Evolutionary conservation across 305 asterid genomes (phyloP).

Genomic region (Fraxinus xanthoxyloides): DNA sequence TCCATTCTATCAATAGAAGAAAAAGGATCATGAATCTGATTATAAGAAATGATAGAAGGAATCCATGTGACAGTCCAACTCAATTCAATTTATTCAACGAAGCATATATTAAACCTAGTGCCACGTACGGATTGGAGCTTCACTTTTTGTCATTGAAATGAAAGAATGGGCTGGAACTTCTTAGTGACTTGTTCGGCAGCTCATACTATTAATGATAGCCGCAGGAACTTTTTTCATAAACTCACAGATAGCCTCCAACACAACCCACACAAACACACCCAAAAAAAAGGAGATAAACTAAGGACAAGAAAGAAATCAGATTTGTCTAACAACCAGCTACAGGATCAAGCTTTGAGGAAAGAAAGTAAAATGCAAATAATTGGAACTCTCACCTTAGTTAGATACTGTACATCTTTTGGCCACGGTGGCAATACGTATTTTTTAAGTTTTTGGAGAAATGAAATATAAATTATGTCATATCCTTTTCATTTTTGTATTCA

Average conservation of each 20-base stretch:
- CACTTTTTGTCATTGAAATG: neutral
- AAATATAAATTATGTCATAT: neutral
- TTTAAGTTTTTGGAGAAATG: neutral
- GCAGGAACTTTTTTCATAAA: neutral
- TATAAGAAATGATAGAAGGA: neutral
- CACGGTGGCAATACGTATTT: neutral
- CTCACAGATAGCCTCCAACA: neutral
- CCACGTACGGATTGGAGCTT: neutral
- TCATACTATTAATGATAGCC: neutral
- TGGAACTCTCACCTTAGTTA: neutral
- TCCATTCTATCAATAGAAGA: neutral
- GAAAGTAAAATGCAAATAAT: neutral
- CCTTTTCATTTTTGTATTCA: conserved; percentile 12
- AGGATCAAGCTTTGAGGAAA: neutral
- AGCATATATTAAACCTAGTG: neutral
- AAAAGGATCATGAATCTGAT: conserved; percentile 2
- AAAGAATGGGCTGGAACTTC: neutral
- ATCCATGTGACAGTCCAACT: conserved; percentile 3
- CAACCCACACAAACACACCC: neutral
- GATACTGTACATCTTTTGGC: neutral
- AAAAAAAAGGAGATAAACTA: neutral
- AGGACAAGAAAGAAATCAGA: neutral
- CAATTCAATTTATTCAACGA: neutral
- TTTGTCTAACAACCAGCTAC: neutral
- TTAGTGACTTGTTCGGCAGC: neutral